Percentiles rank a stretch among this genome's conserved stretches.
These are phyloP conservation scores for Dictyostelium firmibasis DNA, from an alignment of 78 protist genomes.

Conservation along the genomic window DNA sequence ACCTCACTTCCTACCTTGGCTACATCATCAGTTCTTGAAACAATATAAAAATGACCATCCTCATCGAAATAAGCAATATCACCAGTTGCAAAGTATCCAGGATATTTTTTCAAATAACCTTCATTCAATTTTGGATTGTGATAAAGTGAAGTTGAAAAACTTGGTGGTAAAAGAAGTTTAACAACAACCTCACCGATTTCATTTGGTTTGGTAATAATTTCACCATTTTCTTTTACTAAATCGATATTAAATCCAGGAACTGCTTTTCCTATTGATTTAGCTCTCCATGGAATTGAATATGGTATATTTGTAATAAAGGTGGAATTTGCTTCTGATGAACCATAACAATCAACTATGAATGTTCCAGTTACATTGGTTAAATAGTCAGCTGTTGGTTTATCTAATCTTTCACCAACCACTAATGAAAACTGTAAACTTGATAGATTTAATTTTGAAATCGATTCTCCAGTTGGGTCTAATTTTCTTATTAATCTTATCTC, in stretches of 20 bases:
- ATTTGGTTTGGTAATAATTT: background rate
- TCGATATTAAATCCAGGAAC: conserved; percentile 58
- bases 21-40: conserved; percentile 16
- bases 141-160: background rate
- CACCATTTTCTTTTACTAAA: background rate
- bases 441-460: background rate
- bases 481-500: background rate
- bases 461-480: background rate
- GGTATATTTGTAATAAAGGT: background rate
- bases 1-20: background rate
- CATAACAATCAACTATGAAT: conserved; percentile 43
- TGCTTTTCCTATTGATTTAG: conserved; percentile 26
- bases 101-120: background rate
- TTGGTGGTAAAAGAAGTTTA: background rate
- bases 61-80: background rate
- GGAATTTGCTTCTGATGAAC: conserved; percentile 68
- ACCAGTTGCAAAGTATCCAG: background rate
- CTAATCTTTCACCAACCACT: background rate
- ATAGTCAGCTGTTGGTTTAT: background rate
- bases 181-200: conserved; percentile 10
- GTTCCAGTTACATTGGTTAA: background rate
- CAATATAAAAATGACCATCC: background rate
- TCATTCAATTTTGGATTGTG: background rate
- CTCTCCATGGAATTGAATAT: background rate
- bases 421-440: background rate